Base-by-base conservation (phyloP, 306 rosid genomes). In the Delonix regia region DNA sequence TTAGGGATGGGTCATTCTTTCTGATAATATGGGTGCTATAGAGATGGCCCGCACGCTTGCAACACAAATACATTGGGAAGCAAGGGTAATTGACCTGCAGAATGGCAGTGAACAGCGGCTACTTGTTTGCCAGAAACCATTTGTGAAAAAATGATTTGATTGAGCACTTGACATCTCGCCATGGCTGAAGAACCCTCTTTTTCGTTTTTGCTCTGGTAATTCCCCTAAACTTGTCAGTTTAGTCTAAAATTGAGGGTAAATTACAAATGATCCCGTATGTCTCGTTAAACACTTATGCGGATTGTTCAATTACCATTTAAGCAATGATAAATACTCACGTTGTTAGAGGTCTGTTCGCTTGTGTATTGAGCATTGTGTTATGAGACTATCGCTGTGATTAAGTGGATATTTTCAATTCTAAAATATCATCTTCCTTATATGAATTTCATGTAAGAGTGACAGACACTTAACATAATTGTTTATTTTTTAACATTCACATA, bases 121-220 rank as follows among this genome's bases (percentile, higher is more conserved):
- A 63, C 98, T 93, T 27, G 93, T 93, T 82, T 91, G 98, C 87
- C 98, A 89, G 84, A 93, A 93, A 87, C 98, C 97, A 12, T 93
- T 93, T 52, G 69, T 91, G 52, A 91, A 71, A 83, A 93, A 89
- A 87, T 93, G 89, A 93, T 79, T 79, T 61, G 83, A 56, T 77
- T 82, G 66, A 47, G 78, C 79, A 27, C 63, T 70, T 36, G 21
- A 39, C 30, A 74, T 80, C 81, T 83, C 87, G 75, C 82, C 81
- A 44, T 79, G 80, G 70, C 10, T 16, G 21, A 81, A 39, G 76
- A 81, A 82, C 81, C 80, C 71, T 51, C 61, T 72, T 76, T 53
- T 34, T 77, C 64, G 76, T 47, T 69, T 79, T 80, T 53, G 68
- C 80, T 65, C 86, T 82, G 95, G 93, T 88, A 84, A 87, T 65